Base-by-base conservation (phyloP, 139 green algal genomes). In the Chlamydomonas sphaeroides region DNA sequence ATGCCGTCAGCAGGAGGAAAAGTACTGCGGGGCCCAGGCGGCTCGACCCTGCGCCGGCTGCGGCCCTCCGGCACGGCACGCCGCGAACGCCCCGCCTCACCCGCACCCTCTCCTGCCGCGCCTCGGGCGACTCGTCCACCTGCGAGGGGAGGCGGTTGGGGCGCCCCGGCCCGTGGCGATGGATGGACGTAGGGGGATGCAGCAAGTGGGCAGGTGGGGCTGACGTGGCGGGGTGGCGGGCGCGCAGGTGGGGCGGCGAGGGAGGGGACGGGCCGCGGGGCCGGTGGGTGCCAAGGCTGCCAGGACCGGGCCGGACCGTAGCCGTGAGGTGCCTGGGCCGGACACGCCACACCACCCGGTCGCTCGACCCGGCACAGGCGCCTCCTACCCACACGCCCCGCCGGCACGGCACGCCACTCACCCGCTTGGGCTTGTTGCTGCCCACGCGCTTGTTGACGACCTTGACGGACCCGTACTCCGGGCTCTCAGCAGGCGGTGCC, bases 61-160 rank as follows among this genome's bases (percentile, higher is more conserved):
- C 45, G 11, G 45, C 45, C 45, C 10, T 14, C 11, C 45, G 14
- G 45, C 45, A 14, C 45, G 45, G 45, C 14, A 14, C 14, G 11
- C 21, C 23, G 6, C 53, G 6, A 28, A 48, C 20, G 11, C 41
- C 7, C 7, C 38, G 10, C 5, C 79, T 32, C 36, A 86, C 85
- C 85, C 84, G 86, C 39, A 89, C 85, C 18, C 79, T 71, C 20
- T 79, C 66, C 32, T 89, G 85, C 25, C 78, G 70, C 18, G 65
- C 79, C 61, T 71, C 79, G 5, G 85, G 71, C 15, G 66, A 23
- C 59, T 82, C 75, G 38, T 65, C 75, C 61, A 81, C 61, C 74
- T 81, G 74, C 21, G 38, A 33, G 36, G 4, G 36, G 26, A 15
- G 18, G 63, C 17, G 63, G 41, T 14, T 14, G 14, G 14, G 45